Conservation (phyloP, 352 stramenopile genomes). For the Pythium utonaiense region DNA sequence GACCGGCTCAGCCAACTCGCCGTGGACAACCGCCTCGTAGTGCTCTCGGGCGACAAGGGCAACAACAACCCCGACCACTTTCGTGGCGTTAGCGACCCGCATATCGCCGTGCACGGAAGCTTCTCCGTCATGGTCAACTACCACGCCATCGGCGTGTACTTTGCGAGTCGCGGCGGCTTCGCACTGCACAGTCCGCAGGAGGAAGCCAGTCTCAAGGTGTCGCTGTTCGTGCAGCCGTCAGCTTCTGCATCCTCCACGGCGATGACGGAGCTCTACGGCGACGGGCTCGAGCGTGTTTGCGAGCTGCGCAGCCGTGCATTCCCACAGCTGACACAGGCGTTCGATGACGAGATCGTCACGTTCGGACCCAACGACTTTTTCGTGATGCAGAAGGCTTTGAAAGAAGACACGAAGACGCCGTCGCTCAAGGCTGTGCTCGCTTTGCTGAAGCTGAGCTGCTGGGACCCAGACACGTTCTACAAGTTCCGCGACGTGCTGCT, state of each 20-base stretch:
- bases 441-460: constrained; percentile 90
- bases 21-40: constrained; percentile 45
- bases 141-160: constrained; percentile 90
- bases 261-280: constrained; percentile 44
- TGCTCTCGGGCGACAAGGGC: constrained; percentile 93
- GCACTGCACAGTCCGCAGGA: constrained; percentile 91
- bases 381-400: constrained; percentile 88
- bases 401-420: constrained; percentile 77
- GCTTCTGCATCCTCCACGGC: background rate
- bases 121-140: constrained; percentile 97
- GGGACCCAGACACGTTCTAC: constrained; percentile 95
- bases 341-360: constrained; percentile 80
- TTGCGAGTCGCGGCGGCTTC: constrained; percentile 89
- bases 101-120: constrained; percentile 94
- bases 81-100: constrained; percentile 85
- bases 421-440: constrained; percentile 87
- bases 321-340: constrained; percentile 68
- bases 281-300: constrained; percentile 60
- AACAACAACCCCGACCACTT: constrained; percentile 94
- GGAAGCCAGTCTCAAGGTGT: constrained; percentile 92
- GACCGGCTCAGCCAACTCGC: constrained; percentile 22
- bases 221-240: constrained; percentile 72
- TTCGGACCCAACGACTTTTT: constrained; percentile 96
- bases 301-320: constrained; percentile 55
- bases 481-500: constrained; percentile 93